Evolutionary conservation across 176 grass and related monocot genomes (phyloP), one percentile per base, ranked within the genome.

Genomic region (Raddia distichophylla): DNA sequence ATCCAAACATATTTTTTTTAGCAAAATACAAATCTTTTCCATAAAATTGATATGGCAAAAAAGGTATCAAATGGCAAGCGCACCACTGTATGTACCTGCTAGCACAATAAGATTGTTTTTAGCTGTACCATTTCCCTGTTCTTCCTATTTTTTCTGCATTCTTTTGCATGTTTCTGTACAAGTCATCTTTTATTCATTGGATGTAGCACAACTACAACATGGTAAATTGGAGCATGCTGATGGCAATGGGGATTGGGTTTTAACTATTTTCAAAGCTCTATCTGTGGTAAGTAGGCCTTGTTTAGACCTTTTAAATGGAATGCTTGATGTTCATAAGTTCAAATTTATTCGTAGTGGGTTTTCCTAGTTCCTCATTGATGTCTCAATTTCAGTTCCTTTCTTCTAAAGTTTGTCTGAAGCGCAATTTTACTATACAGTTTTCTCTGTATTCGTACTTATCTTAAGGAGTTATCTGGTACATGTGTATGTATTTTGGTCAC

Each of bases 221-320:
- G 10, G 48, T 50, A 50, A 10, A 50, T 50, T 49, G 47, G 47
- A 10, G 10, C 47, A 49, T 49, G 47, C 93, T 82, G 96, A 99
- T 88, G 96, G 93, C 67, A 99, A 93, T 91, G 96, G 93, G 42
- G 96, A 99, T 86, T 99, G 96, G 93, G 93, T 99, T 82, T 83
- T 99, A 84, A 99, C 93, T 73, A 99, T 99, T 93, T 99, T 99
- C 78, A 91, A 85, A 76, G 93, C 91, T 84, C 81, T 98, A 60
- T 95, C 92, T 34, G 69, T 93, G 79, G 96, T 99, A 85, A 93
- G 88, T 57, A 40, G 35, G 54, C 34, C 52, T 68, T 82, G 37
- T 46, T 71, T 76, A 17, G 94, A 63, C 18, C 62, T 73, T 67
- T 58, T 69, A 73, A 84, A 61, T 60, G 17, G 5, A 19, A 18